Percentiles rank a stretch among this genome's conserved stretches.
Conservation (phyloP, 2,329 filamentous ascomycete genomes). For the Conoideocrella luteorostrata region DNA sequence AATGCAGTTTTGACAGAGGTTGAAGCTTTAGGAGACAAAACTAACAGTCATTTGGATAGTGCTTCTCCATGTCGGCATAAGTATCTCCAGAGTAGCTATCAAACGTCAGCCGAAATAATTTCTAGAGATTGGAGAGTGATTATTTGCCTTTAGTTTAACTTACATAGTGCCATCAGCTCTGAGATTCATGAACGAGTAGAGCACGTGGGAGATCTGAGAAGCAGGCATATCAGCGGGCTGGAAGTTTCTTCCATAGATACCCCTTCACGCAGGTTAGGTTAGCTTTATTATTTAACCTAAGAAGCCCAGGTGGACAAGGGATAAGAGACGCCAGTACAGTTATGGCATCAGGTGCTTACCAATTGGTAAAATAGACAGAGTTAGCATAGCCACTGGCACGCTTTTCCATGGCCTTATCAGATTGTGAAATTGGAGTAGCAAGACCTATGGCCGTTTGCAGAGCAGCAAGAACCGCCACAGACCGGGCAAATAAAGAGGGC, state of each 20-base stretch:
- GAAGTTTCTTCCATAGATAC: conserved; percentile 70
- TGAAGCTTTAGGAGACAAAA: not conserved
- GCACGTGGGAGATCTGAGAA: conserved; percentile 66
- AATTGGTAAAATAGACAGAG: conserved; percentile 43
- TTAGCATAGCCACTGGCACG: conserved; percentile 24
- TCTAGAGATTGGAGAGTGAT: not conserved
- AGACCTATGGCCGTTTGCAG: conserved; percentile 18
- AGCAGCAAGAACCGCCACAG: conserved; percentile 20
- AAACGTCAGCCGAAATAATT: not conserved
- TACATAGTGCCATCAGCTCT: conserved; percentile 65
- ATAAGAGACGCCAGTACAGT: no score
- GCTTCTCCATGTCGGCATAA: conserved; percentile 67
- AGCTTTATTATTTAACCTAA: not conserved
- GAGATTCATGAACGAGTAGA: conserved; percentile 79
- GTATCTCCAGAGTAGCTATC: conserved; percentile 56
- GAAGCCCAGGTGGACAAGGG: not conserved
- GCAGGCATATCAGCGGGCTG: conserved; percentile 64
- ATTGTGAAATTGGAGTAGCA: conserved; percentile 14
- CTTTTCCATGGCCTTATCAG: conserved; percentile 12
- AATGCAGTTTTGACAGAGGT: no score
- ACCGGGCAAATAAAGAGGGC: conserved; percentile 18
- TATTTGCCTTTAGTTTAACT: conserved; percentile 16
- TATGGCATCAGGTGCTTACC: conserved; percentile 23
- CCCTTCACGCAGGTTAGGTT: conserved; percentile 34
- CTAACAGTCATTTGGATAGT: conserved; percentile 61